Base-by-base conservation (phyloP, 2,329 filamentous ascomycete genomes). In the Neofusicoccum umdonicola region DNA sequence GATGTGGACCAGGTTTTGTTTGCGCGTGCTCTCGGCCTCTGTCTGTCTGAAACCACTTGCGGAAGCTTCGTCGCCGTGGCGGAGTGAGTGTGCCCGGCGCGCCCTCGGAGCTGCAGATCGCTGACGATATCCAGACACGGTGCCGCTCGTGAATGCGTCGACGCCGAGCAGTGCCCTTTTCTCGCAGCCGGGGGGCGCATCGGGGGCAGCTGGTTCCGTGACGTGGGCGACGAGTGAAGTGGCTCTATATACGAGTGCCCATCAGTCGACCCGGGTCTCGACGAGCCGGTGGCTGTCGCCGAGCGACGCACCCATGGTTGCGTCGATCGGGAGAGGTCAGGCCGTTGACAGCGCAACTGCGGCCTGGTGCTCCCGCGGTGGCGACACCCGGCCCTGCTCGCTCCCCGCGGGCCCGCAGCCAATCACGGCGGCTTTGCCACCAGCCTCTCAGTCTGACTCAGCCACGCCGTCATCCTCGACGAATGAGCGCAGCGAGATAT, bases 1-100 rank as follows among this genome's bases (percentile, higher is more conserved):
- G 61, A 77, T 77, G 75, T 74, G 70, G 74, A 70, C 73, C 71
- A 74, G 71, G 69, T 68, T 66, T 64, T 66, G 69, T 67, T 67
- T 73, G 65, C 67, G 69, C 52, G 66, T 72, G 61, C 67, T 68
- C 69, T 70, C 68, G 54, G 68, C 68, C 62, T 66, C 65, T 7
- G 19, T 42, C 19, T 9, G 39, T 39, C 15, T 62, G 41, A 31
- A 52, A 64, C 37, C 54, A 56, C 27, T 64, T 60, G n/a, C 58
- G 27, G 45, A 47, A 60, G 56, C 56, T 17, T 37, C 42, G 12
- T 37, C 42, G 12, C n/a, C 56, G 56, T 47, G 56, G 56, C 56
- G 56, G 41, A 47, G 56, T 60, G 41, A 60, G 56, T 47, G 1
- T 37, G 39, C 17, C 52, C 39, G 31, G 44, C n/a, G 3, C 44